These are phyloP conservation scores for Neurospora sp. DNA, from an alignment of 495 filamentous ascomycete species.

Conservation along the genomic window DNA sequence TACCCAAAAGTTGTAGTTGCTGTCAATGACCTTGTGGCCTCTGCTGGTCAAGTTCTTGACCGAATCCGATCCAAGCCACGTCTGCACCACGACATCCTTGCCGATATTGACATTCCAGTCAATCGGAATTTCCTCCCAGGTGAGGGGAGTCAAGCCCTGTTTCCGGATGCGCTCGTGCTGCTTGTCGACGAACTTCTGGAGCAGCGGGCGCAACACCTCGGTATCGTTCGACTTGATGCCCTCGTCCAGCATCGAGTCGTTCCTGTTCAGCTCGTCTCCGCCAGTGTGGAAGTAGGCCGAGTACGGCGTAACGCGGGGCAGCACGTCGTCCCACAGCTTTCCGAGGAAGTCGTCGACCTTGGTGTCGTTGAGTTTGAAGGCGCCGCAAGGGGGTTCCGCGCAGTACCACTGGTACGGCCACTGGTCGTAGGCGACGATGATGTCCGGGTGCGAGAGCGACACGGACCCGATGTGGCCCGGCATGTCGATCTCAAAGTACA, in stretches of 20 bases:
- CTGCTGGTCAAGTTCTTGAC: constrained; percentile 43
- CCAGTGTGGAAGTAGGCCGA: constrained; percentile 71
- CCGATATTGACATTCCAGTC: constrained; percentile 63
- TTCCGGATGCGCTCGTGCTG: constrained; percentile 49
- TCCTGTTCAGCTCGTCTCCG: constrained; percentile 70
- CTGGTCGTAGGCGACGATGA: constrained; percentile 61
- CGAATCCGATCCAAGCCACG: constrained; percentile 53
- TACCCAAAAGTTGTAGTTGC: constrained; percentile 70
- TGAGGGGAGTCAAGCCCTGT: constrained; percentile 54
- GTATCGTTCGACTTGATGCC: constrained; percentile 53
- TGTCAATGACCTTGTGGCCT: constrained; percentile 59
- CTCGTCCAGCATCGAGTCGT: constrained; percentile 63
- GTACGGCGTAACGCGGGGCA: constrained; percentile 60
- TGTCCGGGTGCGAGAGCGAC: constrained; percentile 53
- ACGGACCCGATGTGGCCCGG: constrained; percentile 68
- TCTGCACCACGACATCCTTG: constrained; percentile 55
- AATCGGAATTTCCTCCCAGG: constrained; percentile 77
- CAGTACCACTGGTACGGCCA: constrained; percentile 59
- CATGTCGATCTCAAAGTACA: constrained; percentile 72
- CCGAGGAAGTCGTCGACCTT: constrained; percentile 57
- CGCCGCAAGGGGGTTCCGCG: constrained; percentile 66
- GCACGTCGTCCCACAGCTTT: constrained; percentile 57
- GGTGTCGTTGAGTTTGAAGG: constrained; percentile 60
- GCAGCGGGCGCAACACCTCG: constrained; percentile 52
- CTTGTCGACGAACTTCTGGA: constrained; percentile 61